These are phyloP conservation scores for Hypomyces perniciosus DNA, from an alignment of 2,329 filamentous ascomycete species.

Conservation along the genomic window DNA sequence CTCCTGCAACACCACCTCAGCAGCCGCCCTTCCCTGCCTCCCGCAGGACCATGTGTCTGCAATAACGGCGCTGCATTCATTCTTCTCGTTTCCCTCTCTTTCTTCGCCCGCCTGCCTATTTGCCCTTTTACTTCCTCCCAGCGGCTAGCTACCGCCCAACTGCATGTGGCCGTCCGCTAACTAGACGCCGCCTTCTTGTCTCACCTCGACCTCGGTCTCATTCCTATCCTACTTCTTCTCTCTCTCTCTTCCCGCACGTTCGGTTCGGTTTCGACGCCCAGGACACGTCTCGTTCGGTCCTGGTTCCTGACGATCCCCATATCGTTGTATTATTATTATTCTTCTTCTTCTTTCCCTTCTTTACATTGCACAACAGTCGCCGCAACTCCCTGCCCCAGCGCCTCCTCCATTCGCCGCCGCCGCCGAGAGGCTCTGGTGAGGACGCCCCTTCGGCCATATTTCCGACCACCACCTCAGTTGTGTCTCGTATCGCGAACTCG, in stretches of 20 bases:
- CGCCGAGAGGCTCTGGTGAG: constrained; percentile 4
- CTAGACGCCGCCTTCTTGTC: constrained; percentile 27
- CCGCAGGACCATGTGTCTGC: constrained; percentile 12
- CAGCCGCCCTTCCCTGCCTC: constrained; percentile 8
- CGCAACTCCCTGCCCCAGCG: constrained; percentile 1
- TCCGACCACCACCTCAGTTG: constrained; percentile 15
- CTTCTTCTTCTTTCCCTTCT: constrained; percentile 1
- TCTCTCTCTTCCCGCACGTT: constrained; percentile 16
- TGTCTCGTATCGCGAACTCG: constrained; percentile 14
- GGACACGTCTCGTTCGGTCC: constrained; percentile 11
- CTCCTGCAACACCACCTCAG: constrained; percentile 7
- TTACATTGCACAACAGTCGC: constrained; percentile 3
- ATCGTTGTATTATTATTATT: neutral
- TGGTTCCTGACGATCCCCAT: constrained; percentile 14
- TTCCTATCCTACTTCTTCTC: constrained; percentile 23
- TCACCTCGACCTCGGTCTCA: constrained; percentile 21
- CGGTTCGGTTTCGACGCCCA: constrained; percentile 13
- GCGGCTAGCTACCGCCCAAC: constrained; percentile 19
- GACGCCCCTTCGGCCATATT: constrained; percentile 8
- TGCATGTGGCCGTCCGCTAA: constrained; percentile 20
- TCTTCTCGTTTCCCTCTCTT: constrained; percentile 16
- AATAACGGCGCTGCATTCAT: constrained; percentile 12
- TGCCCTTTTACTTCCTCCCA: constrained; percentile 9
- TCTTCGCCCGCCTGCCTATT: neutral
- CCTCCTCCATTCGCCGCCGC: constrained; percentile 1